These are phyloP conservation scores for Mucor mucedo DNA, from an alignment of 371 early-diverging fungal species.

Conservation along the genomic window DNA sequence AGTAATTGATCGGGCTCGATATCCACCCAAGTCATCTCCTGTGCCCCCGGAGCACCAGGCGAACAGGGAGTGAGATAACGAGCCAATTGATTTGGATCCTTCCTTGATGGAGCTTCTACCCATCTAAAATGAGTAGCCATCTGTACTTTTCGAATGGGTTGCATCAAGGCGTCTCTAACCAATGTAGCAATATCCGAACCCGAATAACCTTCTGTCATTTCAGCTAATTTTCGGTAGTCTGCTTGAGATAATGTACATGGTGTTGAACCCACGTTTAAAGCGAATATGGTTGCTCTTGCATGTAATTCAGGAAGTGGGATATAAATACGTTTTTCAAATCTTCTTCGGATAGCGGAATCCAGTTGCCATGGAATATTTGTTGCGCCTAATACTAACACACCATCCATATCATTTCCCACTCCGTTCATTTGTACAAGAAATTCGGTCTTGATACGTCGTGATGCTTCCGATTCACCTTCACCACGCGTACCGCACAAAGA, in stretches of 20 bases:
- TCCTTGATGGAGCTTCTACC: constrained; percentile 73
- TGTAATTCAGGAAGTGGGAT: constrained; percentile 92
- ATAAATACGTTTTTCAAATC: constrained; percentile 97
- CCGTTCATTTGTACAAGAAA: constrained; percentile 98
- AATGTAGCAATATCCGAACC: constrained; percentile 94
- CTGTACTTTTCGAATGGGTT: constrained; percentile 96
- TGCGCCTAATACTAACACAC: constrained; percentile 94
- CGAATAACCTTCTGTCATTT: constrained; percentile 89
- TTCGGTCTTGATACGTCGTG: constrained; percentile 91
- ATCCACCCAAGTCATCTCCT: constrained; percentile 91
- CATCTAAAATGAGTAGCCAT: constrained; percentile 94
- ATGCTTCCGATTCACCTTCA: constrained; percentile 95
- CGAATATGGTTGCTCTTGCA: constrained; percentile 92
- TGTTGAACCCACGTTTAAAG: constrained; percentile 88
- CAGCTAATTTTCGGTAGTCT: constrained; percentile 80
- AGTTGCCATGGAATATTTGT: constrained; percentile 98
- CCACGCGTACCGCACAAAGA: constrained; percentile 93
- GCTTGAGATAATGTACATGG: constrained; percentile 75
- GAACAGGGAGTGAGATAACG: constrained; percentile 91
- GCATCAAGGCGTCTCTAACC: constrained; percentile 96
- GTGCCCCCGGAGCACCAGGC: constrained; percentile 89
- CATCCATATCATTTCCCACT: constrained; percentile 92
- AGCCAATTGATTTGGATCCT: constrained; percentile 56
- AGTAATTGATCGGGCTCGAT: constrained; percentile 84
- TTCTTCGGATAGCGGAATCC: constrained; percentile 91